Evolutionary conservation across 305 asterid species (phyloP).

Genomic region (Fraxinus angustifolia): DNA sequence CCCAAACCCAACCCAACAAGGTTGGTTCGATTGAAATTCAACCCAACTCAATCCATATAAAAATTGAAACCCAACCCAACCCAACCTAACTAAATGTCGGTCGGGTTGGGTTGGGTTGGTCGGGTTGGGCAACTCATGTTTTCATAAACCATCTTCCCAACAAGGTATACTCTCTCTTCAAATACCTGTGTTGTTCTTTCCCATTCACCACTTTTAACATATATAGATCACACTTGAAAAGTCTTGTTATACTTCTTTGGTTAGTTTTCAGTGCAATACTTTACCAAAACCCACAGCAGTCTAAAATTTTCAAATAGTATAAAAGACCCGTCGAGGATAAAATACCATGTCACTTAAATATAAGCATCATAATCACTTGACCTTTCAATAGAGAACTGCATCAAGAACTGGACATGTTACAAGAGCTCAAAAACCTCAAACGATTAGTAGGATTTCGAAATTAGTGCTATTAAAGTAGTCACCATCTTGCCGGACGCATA

Average conservation of each 20-base stretch:
- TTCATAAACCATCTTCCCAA: slow-evolving; percentile 27
- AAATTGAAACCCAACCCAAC: no score
- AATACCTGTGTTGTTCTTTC: slow-evolving; percentile 48
- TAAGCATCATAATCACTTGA: not conserved
- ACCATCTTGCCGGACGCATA: not conserved
- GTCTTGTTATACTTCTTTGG: not conserved
- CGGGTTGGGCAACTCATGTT: no score
- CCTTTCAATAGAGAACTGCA: not conserved
- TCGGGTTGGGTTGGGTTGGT: no score
- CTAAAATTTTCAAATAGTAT: not conserved
- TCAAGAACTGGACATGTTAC: not conserved
- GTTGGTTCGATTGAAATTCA: no score
- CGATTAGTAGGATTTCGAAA: not conserved
- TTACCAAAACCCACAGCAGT: not conserved
- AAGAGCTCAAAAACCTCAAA: not conserved
- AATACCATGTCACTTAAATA: not conserved
- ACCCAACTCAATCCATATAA: no score
- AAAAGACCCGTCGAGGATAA: not conserved
- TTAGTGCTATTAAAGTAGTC: not conserved
- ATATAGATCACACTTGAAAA: not conserved
- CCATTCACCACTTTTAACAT: slow-evolving; percentile 17
- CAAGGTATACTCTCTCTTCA: slow-evolving; percentile 84
- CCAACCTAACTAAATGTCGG: no score
- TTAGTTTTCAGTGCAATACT: not conserved
- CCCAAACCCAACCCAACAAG: no score